Percentiles rank a stretch among this genome's conserved stretches.
These are phyloP conservation scores for Capsella rubella DNA, from an alignment of 441 rosid species.

Conservation along the genomic window DNA sequence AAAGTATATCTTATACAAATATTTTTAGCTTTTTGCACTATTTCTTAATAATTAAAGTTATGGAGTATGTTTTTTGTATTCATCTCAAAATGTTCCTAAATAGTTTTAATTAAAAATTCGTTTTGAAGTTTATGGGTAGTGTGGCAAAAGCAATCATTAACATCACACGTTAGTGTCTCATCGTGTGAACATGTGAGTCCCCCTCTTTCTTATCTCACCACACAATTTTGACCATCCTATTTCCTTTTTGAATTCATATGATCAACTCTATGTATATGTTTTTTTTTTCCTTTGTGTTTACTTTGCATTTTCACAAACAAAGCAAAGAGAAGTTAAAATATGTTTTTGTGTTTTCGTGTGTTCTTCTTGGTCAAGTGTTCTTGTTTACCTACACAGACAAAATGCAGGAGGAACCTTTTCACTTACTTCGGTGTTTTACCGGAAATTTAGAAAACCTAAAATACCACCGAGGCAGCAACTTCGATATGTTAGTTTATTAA, in stretches of 20 bases:
- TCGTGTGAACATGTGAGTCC: constrained; percentile 49
- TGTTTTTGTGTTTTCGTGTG: constrained; percentile 33
- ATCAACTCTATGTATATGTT: neutral
- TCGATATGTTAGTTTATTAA: neutral
- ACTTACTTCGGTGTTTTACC: constrained; percentile 30
- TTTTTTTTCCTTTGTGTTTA: constrained; percentile 6
- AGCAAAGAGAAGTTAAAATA: constrained; percentile 3
- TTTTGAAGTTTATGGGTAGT: constrained; percentile 41
- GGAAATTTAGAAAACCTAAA: constrained; percentile 22
- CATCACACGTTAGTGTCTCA: constrained; percentile 47
- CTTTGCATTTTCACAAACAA: constrained; percentile 33
- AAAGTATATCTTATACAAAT: constrained; percentile 44
- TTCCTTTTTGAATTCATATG: constrained; percentile 37
- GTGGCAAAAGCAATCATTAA: constrained; percentile 48
- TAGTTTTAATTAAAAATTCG: neutral
- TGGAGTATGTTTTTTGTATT: constrained; percentile 4
- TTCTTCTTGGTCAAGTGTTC: constrained; percentile 40
- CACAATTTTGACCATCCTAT: constrained; percentile 48
- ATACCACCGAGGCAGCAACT: constrained; percentile 7
- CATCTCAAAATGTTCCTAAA: neutral
- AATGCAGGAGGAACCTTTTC: constrained; percentile 34
- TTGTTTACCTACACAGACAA: constrained; percentile 36
- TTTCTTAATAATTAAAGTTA: constrained; percentile 35
- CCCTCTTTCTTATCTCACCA: constrained; percentile 42
- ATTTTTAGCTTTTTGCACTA: constrained; percentile 37